Evolutionary conservation across 441 rosid species (phyloP).

Genomic region (Croton laevigatus): DNA sequence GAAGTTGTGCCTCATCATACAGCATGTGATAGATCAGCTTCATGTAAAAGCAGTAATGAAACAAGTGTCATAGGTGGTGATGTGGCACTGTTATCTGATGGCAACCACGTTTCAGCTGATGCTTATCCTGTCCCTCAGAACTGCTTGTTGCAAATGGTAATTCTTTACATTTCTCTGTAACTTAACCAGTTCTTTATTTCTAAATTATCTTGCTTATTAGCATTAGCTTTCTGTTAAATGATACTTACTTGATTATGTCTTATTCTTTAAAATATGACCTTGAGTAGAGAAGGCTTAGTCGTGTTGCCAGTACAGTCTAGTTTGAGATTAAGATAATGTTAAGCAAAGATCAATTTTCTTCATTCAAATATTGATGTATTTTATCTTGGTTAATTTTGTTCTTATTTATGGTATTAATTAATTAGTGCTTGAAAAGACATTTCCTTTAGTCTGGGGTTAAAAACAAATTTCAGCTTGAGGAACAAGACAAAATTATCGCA

Average conservation of each 20-base stretch:
- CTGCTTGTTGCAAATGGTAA: conserved; percentile 85
- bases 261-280: not conserved
- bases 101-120: conserved; percentile 32
- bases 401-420: not conserved
- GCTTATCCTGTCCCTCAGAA: conserved; percentile 34
- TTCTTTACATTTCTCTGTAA: conserved; percentile 14
- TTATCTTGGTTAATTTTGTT: not conserved
- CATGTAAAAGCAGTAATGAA: conserved; percentile 36
- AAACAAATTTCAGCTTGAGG: not conserved
- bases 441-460: not conserved
- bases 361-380: not conserved
- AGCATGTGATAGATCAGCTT: conserved; percentile 35
- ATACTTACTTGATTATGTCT: not conserved
- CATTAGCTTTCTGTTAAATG: not conserved
- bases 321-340: not conserved
- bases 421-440: not conserved
- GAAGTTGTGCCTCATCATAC: conserved; percentile 29
- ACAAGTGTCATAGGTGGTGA: conserved; percentile 31
- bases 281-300: conserved; percentile 1
- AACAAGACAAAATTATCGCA: not conserved
- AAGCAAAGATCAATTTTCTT: not conserved
- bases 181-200: not conserved
- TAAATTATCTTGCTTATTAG: not conserved
- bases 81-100: conserved; percentile 32
- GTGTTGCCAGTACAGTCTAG: not conserved